Conservation (phyloP, 768 basidiomycete species). For the Vararia minispora region DNA sequence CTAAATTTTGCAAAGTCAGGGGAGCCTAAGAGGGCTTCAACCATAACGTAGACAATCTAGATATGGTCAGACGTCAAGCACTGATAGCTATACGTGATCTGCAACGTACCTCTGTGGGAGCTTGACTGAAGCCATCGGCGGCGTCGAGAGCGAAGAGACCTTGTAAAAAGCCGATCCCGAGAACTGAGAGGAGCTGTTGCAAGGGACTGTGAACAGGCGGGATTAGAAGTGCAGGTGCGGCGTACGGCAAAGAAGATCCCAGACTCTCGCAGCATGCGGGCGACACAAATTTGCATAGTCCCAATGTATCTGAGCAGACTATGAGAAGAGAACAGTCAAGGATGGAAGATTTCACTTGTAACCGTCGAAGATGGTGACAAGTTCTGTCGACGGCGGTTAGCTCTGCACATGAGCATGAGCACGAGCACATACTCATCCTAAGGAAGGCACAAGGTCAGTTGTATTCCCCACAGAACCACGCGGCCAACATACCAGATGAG, state of each 20-base stretch:
- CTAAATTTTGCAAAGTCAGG: constrained; percentile 7
- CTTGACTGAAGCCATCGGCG: constrained; percentile 68
- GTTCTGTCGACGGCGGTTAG: constrained; percentile 30
- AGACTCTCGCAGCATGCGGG: constrained; percentile 88
- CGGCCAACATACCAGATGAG: constrained; percentile 61
- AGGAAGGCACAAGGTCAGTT: not conserved
- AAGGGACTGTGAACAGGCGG: constrained; percentile 1
- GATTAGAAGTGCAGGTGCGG: constrained; percentile 2
- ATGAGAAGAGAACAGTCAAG: not conserved
- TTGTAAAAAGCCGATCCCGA: constrained; percentile 78
- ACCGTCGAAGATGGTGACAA: constrained; percentile 74
- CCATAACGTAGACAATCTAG: constrained; percentile 58
- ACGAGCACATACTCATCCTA: constrained; percentile 67
- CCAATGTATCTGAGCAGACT: constrained; percentile 56
- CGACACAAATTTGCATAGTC: constrained; percentile 88
- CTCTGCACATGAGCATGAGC: not conserved
- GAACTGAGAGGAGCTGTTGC: constrained; percentile 67
- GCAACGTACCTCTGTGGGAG: constrained; percentile 32
- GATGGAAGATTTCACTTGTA: constrained; percentile 41
- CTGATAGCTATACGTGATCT: constrained; percentile 5
- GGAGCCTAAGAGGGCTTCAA: constrained; percentile 63
- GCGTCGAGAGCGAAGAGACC: constrained; percentile 85
- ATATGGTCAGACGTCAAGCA: too few relatives aligned
- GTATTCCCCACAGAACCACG: not conserved
- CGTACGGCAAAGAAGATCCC: constrained; percentile 82